Evolutionary conservation across 768 basidiomycete species (phyloP).

Genomic region (Pisolithus sp.): DNA sequence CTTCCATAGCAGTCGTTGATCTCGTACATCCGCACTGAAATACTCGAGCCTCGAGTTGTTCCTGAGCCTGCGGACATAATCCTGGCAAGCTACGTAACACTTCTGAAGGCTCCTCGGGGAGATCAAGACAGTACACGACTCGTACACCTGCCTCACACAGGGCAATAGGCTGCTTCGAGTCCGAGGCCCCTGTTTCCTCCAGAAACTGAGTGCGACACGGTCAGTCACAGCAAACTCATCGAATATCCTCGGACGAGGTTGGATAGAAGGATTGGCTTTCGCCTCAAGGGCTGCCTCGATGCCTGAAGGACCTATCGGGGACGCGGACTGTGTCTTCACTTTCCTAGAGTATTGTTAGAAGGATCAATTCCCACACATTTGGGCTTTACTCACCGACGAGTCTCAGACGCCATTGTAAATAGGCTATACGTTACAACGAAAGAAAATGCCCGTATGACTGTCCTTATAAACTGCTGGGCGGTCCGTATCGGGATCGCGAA

Average conservation of each 20-base stretch:
- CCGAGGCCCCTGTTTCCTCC: slow-evolving; percentile 68
- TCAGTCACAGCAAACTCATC: slow-evolving; percentile 53
- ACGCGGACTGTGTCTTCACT: slow-evolving; percentile 35
- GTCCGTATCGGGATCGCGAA: too few species aligned
- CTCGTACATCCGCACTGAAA: slow-evolving; percentile 54
- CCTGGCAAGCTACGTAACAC: slow-evolving; percentile 53
- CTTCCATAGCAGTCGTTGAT: slow-evolving; percentile 56
- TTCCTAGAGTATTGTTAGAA: not conserved
- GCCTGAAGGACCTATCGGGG: slow-evolving; percentile 56
- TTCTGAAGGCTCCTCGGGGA: slow-evolving; percentile 46
- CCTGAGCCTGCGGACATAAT: slow-evolving; percentile 44
- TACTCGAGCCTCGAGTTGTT: slow-evolving; percentile 50
- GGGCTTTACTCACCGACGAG: not conserved
- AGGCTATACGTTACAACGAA: too few species aligned
- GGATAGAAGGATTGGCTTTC: slow-evolving; percentile 28
- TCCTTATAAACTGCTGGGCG: too few species aligned
- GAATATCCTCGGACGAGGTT: slow-evolving; percentile 43
- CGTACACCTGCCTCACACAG: slow-evolving; percentile 68
- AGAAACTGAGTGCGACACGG: slow-evolving; percentile 55
- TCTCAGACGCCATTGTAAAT: not conserved
- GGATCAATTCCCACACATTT: not conserved
- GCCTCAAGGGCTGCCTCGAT: slow-evolving; percentile 51
- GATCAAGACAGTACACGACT: slow-evolving; percentile 64
- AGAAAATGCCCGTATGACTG: too few species aligned
- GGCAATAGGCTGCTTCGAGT: slow-evolving; percentile 73